A percentile compares a stretch with the other conserved stretches of the same genome.
phyloP scores from a whole-genome alignment of 805 yeast species.

The Barnettozyma vustinii region DNA sequence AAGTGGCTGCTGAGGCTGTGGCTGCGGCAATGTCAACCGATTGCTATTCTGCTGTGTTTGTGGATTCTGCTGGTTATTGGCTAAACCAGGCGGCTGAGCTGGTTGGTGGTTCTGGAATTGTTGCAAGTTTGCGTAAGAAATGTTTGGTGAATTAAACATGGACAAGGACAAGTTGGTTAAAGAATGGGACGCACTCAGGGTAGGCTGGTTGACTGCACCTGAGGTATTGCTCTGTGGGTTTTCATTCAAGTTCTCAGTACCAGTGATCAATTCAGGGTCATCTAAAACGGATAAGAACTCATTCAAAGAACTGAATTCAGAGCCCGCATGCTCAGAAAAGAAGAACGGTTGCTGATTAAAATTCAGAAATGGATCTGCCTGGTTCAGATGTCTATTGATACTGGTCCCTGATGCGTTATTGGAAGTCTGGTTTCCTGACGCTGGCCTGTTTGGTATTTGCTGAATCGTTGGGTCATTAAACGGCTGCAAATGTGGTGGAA shows the following conservation, averaged over 20 bases:
- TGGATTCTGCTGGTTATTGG: conserved; percentile 6
- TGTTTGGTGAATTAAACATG: conserved; percentile 19
- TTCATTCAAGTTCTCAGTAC: conserved; percentile 11
- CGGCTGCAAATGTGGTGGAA: conserved; percentile 19
- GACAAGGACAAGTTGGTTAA: conserved; percentile 24
- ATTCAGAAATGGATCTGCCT: conserved; percentile 16
- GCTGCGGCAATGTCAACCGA: conserved; percentile 4
- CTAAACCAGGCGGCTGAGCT: conserved; percentile 6
- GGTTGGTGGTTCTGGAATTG: conserved; percentile 13
- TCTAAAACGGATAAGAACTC: conserved; percentile 89
- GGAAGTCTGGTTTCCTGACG: not conserved
- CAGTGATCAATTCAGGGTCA: conserved; percentile 65
- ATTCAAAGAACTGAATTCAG: conserved; percentile 84
- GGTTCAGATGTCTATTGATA: not conserved
- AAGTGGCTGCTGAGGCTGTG: conserved; percentile 7
- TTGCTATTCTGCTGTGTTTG: conserved; percentile 7
- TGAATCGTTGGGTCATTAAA: conserved; percentile 9
- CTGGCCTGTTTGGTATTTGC: conserved; percentile 1
- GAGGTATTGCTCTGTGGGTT: not conserved
- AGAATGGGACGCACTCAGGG: conserved; percentile 21
- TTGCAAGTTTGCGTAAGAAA: conserved; percentile 13
- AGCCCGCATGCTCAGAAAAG: conserved; percentile 87
- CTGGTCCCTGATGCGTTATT: not conserved
- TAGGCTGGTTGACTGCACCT: not conserved
- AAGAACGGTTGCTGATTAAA: conserved; percentile 65